Evolutionary conservation across 1,139 yeast genomes (phyloP).

Genomic region (Debaryomyces psychrophilus): DNA sequence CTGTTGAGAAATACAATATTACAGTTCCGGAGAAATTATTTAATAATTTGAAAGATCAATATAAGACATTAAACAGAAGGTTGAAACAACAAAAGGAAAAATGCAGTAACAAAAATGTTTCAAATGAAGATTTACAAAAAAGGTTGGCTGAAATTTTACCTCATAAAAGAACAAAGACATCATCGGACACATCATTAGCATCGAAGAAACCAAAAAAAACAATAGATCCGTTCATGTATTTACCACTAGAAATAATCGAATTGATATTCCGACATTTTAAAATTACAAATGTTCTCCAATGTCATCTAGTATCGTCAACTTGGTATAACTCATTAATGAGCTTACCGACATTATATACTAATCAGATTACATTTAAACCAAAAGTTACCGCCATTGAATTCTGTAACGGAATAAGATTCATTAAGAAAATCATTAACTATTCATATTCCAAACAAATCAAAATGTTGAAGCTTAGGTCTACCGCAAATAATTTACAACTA

Average conservation of each 20-base stretch:
- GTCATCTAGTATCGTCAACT: constrained; percentile 35
- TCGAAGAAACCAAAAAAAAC: constrained; percentile 7
- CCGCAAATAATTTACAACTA: constrained; percentile 27
- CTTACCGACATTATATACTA: constrained; percentile 31
- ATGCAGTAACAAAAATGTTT: background rate
- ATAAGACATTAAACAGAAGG: constrained; percentile 25
- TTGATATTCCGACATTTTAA: constrained; percentile 29
- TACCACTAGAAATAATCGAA: constrained; percentile 38
- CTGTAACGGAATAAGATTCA: constrained; percentile 28
- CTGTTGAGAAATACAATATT: constrained; percentile 25
- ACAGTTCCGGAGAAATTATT: constrained; percentile 33
- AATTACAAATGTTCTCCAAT: constrained; percentile 24
- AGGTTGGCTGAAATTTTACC: constrained; percentile 22
- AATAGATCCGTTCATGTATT: constrained; percentile 31
- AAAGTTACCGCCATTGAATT: constrained; percentile 35
- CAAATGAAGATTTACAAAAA: constrained; percentile 14
- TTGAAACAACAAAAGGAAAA: constrained; percentile 22
- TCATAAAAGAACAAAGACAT: constrained; percentile 14
- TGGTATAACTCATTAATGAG: constrained; percentile 36
- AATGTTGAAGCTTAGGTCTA: constrained; percentile 28
- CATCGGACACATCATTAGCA: constrained; percentile 1
- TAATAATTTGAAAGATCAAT: constrained; percentile 28
- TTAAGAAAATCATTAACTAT: constrained; percentile 25
- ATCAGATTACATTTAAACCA: constrained; percentile 27
- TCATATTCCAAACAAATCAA: constrained; percentile 24